These are phyloP conservation scores for Kazachstania africana DNA, from an alignment of 805 yeast species.

Conservation along the genomic window DNA sequence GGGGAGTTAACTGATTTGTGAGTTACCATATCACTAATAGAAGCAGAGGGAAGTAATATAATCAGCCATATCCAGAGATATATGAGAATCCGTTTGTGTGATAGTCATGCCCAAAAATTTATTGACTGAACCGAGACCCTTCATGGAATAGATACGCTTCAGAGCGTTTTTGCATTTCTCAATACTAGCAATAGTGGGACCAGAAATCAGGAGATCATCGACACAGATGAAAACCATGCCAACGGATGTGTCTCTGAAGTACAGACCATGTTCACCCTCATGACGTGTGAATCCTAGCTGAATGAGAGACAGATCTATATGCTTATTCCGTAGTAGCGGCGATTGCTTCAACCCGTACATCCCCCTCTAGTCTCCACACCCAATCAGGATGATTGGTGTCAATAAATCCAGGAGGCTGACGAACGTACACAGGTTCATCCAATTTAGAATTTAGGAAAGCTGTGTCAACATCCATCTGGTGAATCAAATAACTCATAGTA, in stretches of 20 bases:
- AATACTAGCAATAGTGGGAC: background rate
- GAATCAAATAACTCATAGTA: background rate
- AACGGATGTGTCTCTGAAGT: background rate
- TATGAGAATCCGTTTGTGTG: background rate
- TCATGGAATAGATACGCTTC: slow-evolving; percentile 1
- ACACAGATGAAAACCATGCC: slow-evolving; percentile 3
- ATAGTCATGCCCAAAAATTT: slow-evolving; percentile 5
- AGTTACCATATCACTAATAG: background rate
- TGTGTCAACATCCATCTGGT: slow-evolving; percentile 15
- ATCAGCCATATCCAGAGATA: slow-evolving; percentile 1
- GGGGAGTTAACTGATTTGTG: background rate
- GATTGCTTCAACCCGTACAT: slow-evolving; percentile 5
- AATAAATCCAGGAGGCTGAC: slow-evolving; percentile 2
- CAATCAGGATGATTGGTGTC: background rate
- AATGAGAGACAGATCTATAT: slow-evolving; percentile 20
- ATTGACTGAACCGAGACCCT: slow-evolving; percentile 3
- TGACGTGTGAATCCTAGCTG: slow-evolving; percentile 10
- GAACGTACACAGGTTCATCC: slow-evolving; percentile 1
- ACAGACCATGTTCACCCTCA: slow-evolving; percentile 1
- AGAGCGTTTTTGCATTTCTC: background rate
- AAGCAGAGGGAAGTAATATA: slow-evolving; percentile 2
- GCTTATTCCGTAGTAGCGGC: slow-evolving; percentile 20
- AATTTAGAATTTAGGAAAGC: slow-evolving; percentile 3
- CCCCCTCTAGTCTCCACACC: slow-evolving; percentile 3
- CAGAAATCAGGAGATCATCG: slow-evolving; percentile 5